Conservation (phyloP, 106 monocot genomes). For the Dendrobium chrysotoxum region DNA sequence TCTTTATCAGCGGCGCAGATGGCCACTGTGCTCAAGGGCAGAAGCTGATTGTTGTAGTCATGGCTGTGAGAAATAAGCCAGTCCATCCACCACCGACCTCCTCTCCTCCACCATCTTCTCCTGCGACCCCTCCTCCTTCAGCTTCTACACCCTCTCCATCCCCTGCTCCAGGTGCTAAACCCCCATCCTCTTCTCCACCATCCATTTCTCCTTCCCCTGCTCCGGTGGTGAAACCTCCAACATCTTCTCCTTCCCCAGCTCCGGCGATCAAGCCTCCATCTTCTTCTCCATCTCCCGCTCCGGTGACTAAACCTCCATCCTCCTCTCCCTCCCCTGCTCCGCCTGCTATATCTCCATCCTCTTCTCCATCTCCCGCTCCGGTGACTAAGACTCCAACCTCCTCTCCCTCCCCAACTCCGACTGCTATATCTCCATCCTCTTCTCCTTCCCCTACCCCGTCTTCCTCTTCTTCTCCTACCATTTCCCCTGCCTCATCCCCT, state of each 20-base stretch:
- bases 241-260: background rate
- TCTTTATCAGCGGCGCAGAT: conserved; percentile 48
- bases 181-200: background rate
- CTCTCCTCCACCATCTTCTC: background rate
- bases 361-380: background rate
- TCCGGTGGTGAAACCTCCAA: background rate
- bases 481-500: background rate
- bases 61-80: conserved; percentile 13
- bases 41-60: conserved; percentile 52
- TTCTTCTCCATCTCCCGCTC: conserved; percentile 1
- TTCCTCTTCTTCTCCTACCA: background rate
- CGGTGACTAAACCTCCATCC: background rate
- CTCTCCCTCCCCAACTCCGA: background rate
- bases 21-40: conserved; percentile 42
- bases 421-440: background rate
- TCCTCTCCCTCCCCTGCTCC: background rate
- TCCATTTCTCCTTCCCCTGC: background rate
- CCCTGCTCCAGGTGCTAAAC: background rate
- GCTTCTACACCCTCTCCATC: background rate
- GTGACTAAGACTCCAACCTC: background rate
- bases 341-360: conserved; percentile 1
- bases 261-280: background rate
- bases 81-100: background rate
- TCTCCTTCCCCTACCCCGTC: background rate
- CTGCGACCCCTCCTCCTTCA: background rate